Evolutionary conservation across 192 early-diverging fungal genomes (phyloP), one percentile per base, ranked within the genome.

Genomic region (Rhizophagus prolifer): DNA sequence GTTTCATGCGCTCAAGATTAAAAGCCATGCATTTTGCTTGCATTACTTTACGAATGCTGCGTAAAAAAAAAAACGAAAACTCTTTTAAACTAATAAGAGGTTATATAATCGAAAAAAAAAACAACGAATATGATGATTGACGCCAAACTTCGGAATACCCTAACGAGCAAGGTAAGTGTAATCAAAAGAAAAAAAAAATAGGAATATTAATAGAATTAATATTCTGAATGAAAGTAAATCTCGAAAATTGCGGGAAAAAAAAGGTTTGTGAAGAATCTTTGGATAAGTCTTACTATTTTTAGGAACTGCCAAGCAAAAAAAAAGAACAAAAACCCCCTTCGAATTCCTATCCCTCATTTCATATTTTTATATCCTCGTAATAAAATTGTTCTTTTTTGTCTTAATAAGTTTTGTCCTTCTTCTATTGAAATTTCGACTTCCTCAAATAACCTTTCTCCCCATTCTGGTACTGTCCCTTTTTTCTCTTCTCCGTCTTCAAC

Each of bases 341-440:
- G 16, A 30, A 19, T 31, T 6, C 7, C 19, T 64, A 10, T 64
- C 28, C 30, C 30, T 31, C 10, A 7, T 64, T 64, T 67, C 65
- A 67, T 5, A 67, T 67, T 67, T 41, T 36, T 19, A 21, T 67
- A n/a, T 12, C 31, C n/a, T 67, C 12, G 12, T 12, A 66, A n/a
- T 66, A 59, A 31, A 36, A 36, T 64, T 62, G 8, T 30, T 76
- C 47, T 64, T 76, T 76, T 68, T 46, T 54, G 63, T 68, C 47
- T 4, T 66, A 67, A 28, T 31, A 76, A 26, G 9, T 47, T 47
- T 44, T 69, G 46, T n/a, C 64, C 47, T 76, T 25, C 50, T 3
- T 76, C 34, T 14, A 76, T 66, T 25, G 75, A 50, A 26, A 58
- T 14, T 13, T 76, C 66, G 30, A 76, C 75, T 25, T 76, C 75